Base-by-base conservation (phyloP, 805 yeast genomes). In the Candida adriatica region DNA sequence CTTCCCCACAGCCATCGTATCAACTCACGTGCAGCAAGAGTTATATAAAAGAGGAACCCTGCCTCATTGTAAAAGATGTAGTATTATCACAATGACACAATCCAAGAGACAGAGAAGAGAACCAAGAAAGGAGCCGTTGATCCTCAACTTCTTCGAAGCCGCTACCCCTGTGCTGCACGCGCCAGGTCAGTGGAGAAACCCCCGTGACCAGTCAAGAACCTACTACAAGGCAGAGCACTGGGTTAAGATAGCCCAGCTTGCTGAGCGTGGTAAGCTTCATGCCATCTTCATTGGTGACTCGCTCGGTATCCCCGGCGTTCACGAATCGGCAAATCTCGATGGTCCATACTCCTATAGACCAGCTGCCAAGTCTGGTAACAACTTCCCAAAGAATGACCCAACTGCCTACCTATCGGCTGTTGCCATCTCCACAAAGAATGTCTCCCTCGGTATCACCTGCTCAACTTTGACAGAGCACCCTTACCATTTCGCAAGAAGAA, bases 391-490 rank as follows among this genome's bases (percentile, higher is more conserved):
- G 16, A 51, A 51, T 35, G 66, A 61, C 29, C 66, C 65, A 17
- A 57, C 62, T 37, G 62, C 62, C 11, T 54, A 57, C 17, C 49
- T 61, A 14, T 42, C 61, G 7, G 58, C 54, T n/a, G 59, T 66
- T 58, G 70, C 71, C 17, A 55, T 65, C 6, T 66, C 61, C 6
- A 66, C 71, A 6, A 51, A 61, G 41, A 61, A 58, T 31, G 39
- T 66, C 19, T 48, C 61, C 6, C 53, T 66, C 37, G 73, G 68
- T 13, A 46, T 64, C 26, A 66, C 73, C 6, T 62, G 64, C 27
- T 59, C 68, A 6, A 66, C 71, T 3, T 55, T 67, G 24, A 60
- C 65, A 37, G 72, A 66, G 37, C 62, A 58, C 22, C 72, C 72
- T 1, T 66, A 62, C 35, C 67, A 60, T 42, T 56, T 66, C 28